Conservation (phyloP, 192 early-diverging fungal genomes). For the Hyaloraphidium curvatum region DNA sequence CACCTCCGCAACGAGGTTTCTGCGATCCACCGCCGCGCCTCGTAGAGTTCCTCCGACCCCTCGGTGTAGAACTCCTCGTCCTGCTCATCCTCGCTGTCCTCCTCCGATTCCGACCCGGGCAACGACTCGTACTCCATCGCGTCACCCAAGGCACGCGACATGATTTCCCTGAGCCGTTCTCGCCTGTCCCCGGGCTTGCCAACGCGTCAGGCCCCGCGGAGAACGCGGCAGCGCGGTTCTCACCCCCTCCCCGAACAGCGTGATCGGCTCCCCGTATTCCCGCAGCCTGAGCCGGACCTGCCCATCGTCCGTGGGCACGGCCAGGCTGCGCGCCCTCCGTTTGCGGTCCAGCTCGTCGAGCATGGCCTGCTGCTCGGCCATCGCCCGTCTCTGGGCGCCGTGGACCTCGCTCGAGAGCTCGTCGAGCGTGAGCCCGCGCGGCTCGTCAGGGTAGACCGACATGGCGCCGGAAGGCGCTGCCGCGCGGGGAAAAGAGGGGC, state of each 20-base stretch:
- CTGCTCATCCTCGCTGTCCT: conserved; percentile 21
- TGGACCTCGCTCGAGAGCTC: no score
- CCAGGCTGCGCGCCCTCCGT: conserved; percentile 50
- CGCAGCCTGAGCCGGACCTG: conserved; percentile 53
- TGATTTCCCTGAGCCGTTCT: conserved; percentile 50
- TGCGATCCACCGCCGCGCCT: conserved; percentile 49
- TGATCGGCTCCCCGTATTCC: conserved; percentile 66
- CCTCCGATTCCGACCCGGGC: conserved; percentile 35
- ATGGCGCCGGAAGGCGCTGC: no score
- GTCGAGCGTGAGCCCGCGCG: no score
- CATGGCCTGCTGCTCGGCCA: conserved; percentile 22
- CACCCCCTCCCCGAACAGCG: conserved; percentile 88
- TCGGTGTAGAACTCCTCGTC: conserved; percentile 68
- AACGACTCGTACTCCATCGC: conserved; percentile 25
- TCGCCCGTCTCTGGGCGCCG: no score
- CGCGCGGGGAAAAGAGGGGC: no score
- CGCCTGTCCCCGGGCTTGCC: conserved; percentile 52
- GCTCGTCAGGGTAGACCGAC: no score
- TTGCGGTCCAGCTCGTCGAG: conserved; percentile 35
- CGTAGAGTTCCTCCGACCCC: conserved; percentile 45
- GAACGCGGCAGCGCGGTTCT: conserved; percentile 3
- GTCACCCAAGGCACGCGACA: conserved; percentile 30
- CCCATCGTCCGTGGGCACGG: conserved; percentile 78
- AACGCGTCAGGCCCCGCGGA: no score
- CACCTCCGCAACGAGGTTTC: conserved; percentile 48